Percentiles rank a stretch among this genome's conserved stretches.
Evolutionary conservation across 2,329 filamentous ascomycete species (phyloP).

Genomic region (Aspergillus ochraceus): DNA sequence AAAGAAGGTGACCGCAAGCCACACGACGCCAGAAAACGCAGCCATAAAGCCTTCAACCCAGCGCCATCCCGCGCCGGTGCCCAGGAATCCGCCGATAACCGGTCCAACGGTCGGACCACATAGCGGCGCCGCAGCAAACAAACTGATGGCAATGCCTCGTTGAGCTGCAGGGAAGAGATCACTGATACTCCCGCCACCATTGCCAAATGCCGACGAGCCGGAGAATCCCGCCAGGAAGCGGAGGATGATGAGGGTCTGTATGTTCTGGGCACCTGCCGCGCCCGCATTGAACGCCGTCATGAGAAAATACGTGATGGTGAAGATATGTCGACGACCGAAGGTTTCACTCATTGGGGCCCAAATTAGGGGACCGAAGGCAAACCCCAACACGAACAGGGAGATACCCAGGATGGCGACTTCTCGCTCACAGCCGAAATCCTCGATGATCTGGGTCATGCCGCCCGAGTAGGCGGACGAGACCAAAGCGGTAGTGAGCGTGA

Average conservation of each 20-base stretch:
- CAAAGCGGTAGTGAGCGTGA: slow-evolving; percentile 40
- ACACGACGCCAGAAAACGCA: slow-evolving; percentile 61
- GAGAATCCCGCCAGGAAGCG: slow-evolving; percentile 66
- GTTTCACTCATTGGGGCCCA: slow-evolving; percentile 41
- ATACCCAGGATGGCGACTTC: slow-evolving; percentile 41
- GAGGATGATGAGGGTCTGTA: slow-evolving; percentile 60
- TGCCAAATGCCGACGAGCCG: slow-evolving; percentile 61
- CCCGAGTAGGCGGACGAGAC: slow-evolving; percentile 43
- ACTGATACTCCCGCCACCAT: slow-evolving; percentile 60
- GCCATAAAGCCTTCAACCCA: slow-evolving; percentile 66
- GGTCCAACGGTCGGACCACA: slow-evolving; percentile 61
- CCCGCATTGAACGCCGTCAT: slow-evolving; percentile 63
- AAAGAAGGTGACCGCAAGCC: slow-evolving; percentile 28
- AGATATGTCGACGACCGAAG: slow-evolving; percentile 34
- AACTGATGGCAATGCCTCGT: slow-evolving; percentile 58
- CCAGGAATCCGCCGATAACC: slow-evolving; percentile 66
- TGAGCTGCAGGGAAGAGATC: slow-evolving; percentile 58
- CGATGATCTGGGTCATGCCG: slow-evolving; percentile 33
- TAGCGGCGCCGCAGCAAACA: slow-evolving; percentile 68
- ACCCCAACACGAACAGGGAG: slow-evolving; percentile 46
- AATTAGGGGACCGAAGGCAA: slow-evolving; percentile 45
- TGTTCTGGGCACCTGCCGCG: slow-evolving; percentile 57
- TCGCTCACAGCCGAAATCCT: slow-evolving; percentile 30
- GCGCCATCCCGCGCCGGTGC: slow-evolving; percentile 63
- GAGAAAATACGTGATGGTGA: slow-evolving; percentile 26